Conservation (phyloP, 495 filamentous ascomycete genomes). For the Trichoderma parareesei region DNA sequence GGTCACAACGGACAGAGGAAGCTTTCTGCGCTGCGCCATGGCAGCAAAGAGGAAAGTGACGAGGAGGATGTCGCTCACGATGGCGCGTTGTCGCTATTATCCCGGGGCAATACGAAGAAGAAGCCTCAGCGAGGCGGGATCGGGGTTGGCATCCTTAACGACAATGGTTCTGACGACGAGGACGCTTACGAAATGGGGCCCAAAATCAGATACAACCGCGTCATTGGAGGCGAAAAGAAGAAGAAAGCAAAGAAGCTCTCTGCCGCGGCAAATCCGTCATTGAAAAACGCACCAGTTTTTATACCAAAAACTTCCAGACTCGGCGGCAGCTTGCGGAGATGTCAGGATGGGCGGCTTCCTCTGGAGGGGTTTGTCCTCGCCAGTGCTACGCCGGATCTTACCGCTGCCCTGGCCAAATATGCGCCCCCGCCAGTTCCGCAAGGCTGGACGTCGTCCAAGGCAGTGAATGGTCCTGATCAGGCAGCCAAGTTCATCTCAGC, state of each 20-base stretch:
- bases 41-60: constrained; percentile 37
- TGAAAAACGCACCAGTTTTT: constrained; percentile 65
- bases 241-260: constrained; percentile 50
- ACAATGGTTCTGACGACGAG: constrained; percentile 95
- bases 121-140: constrained; percentile 57
- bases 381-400: constrained; percentile 41
- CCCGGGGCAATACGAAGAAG: constrained; percentile 19
- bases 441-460: constrained; percentile 67
- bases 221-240: constrained; percentile 80
- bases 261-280: constrained; percentile 50
- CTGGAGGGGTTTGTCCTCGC: constrained; percentile 80
- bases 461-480: constrained; percentile 27
- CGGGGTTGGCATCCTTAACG: constrained; percentile 85
- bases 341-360: constrained; percentile 80
- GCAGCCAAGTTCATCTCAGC: constrained; percentile 53
- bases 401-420: constrained; percentile 51
- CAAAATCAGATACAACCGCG: constrained; percentile 78
- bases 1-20: constrained; percentile 48
- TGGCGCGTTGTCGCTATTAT: neutral
- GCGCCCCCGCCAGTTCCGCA: constrained; percentile 66
- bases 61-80: constrained; percentile 32
- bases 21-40: constrained; percentile 10
- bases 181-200: constrained; percentile 91
- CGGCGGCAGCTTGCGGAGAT: constrained; percentile 56
- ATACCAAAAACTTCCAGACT: constrained; percentile 64